A percentile compares a stretch with the other conserved stretches of the same genome.
phyloP scores from a whole-genome alignment of 768 basidiomycete species.

The Leccinum truebloodii region DNA sequence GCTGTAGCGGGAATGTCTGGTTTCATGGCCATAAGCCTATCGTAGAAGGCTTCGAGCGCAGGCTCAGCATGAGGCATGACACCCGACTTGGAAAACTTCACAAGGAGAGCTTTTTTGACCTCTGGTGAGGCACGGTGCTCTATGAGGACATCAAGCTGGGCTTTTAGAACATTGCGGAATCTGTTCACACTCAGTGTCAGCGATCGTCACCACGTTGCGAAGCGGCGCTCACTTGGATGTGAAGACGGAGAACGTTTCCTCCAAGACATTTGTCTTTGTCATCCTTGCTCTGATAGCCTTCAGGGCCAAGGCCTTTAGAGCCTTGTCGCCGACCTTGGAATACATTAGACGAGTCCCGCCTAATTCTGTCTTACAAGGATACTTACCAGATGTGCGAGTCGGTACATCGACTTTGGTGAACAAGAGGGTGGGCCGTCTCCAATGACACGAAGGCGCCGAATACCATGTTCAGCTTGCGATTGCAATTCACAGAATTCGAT shows the following conservation, averaged over 20 bases:
- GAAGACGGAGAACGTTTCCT: constrained; percentile 30
- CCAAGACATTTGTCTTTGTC: constrained; percentile 20
- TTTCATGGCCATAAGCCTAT: constrained; percentile 8
- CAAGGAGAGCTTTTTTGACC: constrained; percentile 19
- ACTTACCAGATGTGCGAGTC: constrained; percentile 34
- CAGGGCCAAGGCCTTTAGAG: constrained; percentile 20
- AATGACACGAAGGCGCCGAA: background rate
- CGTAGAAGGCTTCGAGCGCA: constrained; percentile 20
- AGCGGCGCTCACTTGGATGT: constrained; percentile 21
- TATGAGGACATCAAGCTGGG: constrained; percentile 20
- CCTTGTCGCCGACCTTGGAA: constrained; percentile 16
- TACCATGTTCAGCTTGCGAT: constrained; percentile 14
- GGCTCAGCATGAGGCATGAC: constrained; percentile 12
- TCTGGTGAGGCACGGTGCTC: constrained; percentile 5
- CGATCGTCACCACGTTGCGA: background rate
- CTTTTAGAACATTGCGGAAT: constrained; percentile 15
- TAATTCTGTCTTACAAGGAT: background rate
- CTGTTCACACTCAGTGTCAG: constrained; percentile 10
- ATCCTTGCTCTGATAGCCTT: constrained; percentile 20
- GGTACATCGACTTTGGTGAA: constrained; percentile 41
- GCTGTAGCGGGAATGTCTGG: too few species aligned
- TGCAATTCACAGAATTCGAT: constrained; percentile 19
- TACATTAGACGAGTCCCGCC: too few species aligned
- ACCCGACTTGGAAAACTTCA: constrained; percentile 1
- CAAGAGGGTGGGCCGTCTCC: constrained; percentile 18